Conservation (phyloP, 441 rosid genomes). For the Populus hybrid region DNA sequence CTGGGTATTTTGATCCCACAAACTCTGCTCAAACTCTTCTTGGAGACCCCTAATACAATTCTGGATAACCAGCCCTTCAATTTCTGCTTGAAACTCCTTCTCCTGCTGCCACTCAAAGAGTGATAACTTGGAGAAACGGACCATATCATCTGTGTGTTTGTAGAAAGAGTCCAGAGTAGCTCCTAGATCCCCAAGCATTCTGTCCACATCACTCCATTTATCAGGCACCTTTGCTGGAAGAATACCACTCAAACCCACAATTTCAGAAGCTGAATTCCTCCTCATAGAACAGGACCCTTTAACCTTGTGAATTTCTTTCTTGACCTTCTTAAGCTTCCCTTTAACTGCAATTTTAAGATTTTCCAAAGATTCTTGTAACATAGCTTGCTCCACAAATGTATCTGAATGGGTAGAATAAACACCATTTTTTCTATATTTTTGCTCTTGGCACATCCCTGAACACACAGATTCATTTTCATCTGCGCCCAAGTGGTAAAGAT, state of each 20-base stretch:
- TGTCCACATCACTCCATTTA: constrained; percentile 45
- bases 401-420: constrained; percentile 8
- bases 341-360: constrained; percentile 37
- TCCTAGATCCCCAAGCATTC: constrained; percentile 45
- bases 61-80: constrained; percentile 48
- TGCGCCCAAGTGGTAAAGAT: constrained; percentile 29
- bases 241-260: constrained; percentile 45
- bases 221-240: constrained; percentile 38
- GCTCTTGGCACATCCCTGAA: constrained; percentile 14
- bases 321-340: constrained; percentile 60
- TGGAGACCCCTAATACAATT: constrained; percentile 47
- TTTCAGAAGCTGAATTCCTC: constrained; percentile 36
- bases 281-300: too few relatives aligned
- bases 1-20: constrained; percentile 39
- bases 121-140: constrained; percentile 35
- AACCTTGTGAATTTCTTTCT: constrained; percentile 48
- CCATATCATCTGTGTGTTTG: constrained; percentile 31
- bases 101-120: constrained; percentile 51
- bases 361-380: constrained; percentile 33
- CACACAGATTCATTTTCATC: constrained; percentile 22
- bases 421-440: constrained; percentile 5
- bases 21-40: constrained; percentile 55
- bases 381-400: constrained; percentile 18
- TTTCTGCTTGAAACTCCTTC: constrained; percentile 43
- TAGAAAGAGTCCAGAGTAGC: constrained; percentile 38